Evolutionary conservation across 2,329 filamentous ascomycete species (phyloP).

Genomic region (Phaeomoniella chlamydospora): DNA sequence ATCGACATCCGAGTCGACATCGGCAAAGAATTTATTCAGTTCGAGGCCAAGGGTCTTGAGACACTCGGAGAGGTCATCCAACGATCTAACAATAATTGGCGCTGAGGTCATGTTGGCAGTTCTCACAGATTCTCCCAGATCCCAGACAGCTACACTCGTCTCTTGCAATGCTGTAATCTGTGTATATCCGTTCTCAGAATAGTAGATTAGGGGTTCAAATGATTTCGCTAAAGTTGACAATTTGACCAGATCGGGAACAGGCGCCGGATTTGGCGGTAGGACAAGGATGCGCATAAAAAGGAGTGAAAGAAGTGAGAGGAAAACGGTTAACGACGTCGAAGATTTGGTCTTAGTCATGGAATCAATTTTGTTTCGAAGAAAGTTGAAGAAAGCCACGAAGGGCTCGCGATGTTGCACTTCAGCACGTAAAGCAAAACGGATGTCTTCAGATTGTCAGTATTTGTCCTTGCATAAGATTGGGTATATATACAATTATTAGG

Average conservation of each 20-base stretch:
- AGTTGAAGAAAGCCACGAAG: constrained; percentile 57
- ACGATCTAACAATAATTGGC: constrained; percentile 67
- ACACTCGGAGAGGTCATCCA: constrained; percentile 75
- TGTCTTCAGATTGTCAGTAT: constrained; percentile 39
- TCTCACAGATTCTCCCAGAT: constrained; percentile 79
- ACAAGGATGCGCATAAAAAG: constrained; percentile 52
- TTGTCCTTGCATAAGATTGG: background rate
- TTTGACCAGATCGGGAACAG: constrained; percentile 76
- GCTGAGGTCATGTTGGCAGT: constrained; percentile 84
- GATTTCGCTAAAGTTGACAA: constrained; percentile 78
- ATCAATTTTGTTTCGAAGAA: constrained; percentile 45
- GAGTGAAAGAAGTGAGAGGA: constrained; percentile 51
- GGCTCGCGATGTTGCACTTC: constrained; percentile 82
- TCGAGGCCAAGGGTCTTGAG: constrained; percentile 74
- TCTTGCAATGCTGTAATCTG: constrained; percentile 83
- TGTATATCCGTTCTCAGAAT: constrained; percentile 74
- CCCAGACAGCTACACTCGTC: constrained; percentile 86
- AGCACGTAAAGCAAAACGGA: constrained; percentile 73
- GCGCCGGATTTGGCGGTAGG: constrained; percentile 49
- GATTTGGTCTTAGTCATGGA: constrained; percentile 54
- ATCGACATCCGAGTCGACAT: constrained; percentile 86
- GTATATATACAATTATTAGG: constrained; percentile 36
- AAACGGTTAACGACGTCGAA: constrained; percentile 47
- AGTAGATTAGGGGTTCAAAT: constrained; percentile 89
- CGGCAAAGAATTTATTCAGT: constrained; percentile 81